phyloP scores from a whole-genome alignment of 2,329 filamentous ascomycete genomes.

The Aspergillus phoenicis region DNA sequence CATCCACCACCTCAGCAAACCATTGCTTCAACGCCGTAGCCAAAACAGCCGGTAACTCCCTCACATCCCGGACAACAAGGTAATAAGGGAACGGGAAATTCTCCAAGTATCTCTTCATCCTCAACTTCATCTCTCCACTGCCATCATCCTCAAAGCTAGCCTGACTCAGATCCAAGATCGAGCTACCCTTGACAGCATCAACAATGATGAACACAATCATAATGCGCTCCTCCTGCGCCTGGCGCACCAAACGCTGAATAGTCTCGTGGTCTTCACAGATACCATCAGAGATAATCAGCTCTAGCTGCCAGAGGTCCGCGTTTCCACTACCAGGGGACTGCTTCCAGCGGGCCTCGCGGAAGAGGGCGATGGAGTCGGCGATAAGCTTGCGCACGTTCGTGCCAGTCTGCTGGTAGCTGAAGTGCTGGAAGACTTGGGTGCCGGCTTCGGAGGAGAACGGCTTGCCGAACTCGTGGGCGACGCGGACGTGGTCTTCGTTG shows the following conservation, averaged over 20 bases:
- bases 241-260: constrained; percentile 78
- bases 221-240: constrained; percentile 89
- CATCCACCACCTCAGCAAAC: constrained; percentile 74
- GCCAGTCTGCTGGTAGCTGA: constrained; percentile 80
- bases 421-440: constrained; percentile 78
- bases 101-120: constrained; percentile 89
- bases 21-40: constrained; percentile 89
- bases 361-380: constrained; percentile 74
- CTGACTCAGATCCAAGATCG: constrained; percentile 83
- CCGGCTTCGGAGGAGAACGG: constrained; percentile 82
- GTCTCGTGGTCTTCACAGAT: constrained; percentile 86
- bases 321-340: constrained; percentile 54
- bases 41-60: constrained; percentile 85
- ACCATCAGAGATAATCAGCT: constrained; percentile 90
- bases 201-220: constrained; percentile 99
- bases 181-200: constrained; percentile 61
- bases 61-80: constrained; percentile 86
- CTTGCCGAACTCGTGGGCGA: constrained; percentile 81
- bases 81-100: constrained; percentile 98
- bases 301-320: constrained; percentile 90
- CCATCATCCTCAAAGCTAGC: constrained; percentile 75
- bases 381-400: constrained; percentile 85
- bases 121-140: constrained; percentile 65
- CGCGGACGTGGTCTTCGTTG: constrained; percentile 67
- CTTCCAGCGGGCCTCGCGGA: constrained; percentile 72